These are phyloP conservation scores for Paecilomyces sp. DNA, from an alignment of 2,329 filamentous ascomycete species.

Conservation along the genomic window DNA sequence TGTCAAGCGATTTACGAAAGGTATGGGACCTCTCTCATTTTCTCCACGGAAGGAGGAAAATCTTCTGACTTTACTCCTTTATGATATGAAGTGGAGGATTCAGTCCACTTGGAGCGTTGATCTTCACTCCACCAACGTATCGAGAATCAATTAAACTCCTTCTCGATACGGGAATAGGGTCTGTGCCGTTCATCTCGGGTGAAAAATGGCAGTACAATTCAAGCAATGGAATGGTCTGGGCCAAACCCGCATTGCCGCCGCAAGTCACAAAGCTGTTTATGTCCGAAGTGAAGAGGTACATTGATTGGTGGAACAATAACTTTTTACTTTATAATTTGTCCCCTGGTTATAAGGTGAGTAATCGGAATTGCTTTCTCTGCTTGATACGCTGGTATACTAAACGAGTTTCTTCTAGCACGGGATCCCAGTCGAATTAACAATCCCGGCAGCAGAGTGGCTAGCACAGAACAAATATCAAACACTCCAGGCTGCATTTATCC, in stretches of 20 bases:
- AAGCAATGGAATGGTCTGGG: neutral
- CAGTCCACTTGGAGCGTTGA: neutral
- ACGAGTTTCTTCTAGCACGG: neutral
- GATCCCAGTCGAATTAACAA: neutral
- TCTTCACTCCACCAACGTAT: neutral
- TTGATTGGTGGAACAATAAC: neutral
- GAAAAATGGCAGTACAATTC: neutral
- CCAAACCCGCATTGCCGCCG: neutral
- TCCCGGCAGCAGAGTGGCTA: neutral
- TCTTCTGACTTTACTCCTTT: neutral
- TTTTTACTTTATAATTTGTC: neutral
- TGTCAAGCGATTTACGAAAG: neutral
- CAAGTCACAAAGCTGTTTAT: neutral
- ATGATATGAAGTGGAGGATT: neutral
- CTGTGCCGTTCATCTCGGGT: neutral
- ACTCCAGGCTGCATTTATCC: neutral
- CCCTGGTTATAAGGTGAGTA: neutral
- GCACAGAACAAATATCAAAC: neutral
- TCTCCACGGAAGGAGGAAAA: neutral
- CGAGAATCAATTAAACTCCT: neutral
- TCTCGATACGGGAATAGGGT: neutral
- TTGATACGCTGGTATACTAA: neutral
- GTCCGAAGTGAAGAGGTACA: neutral
- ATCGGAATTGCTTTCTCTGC: neutral
- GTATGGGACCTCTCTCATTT: neutral